Evolutionary conservation across 1,139 yeast genomes (phyloP).

Genomic region (Diutina rugosa): DNA sequence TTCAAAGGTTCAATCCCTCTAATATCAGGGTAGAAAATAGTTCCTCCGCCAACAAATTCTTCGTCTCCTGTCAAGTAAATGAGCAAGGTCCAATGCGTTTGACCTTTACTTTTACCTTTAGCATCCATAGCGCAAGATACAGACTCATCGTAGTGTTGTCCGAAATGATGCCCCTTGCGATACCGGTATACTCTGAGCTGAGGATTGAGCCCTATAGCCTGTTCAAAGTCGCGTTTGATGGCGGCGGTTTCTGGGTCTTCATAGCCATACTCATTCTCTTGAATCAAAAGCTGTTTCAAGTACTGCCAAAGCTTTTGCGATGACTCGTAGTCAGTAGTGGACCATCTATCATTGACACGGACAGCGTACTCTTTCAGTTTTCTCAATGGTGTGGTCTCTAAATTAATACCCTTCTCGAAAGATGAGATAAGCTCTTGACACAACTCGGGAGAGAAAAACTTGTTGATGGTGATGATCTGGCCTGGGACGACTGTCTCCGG

Average conservation of each 20-base stretch:
- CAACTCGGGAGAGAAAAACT: constrained; percentile 27
- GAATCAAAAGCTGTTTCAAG: constrained; percentile 18
- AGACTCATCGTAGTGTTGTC: constrained; percentile 51
- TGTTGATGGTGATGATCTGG: constrained; percentile 35
- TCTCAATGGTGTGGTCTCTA: constrained; percentile 37
- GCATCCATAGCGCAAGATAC: constrained; percentile 20
- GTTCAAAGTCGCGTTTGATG: constrained; percentile 14
- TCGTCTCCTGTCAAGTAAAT: constrained; percentile 47
- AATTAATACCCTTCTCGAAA: constrained; percentile 15
- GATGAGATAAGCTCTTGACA: constrained; percentile 32
- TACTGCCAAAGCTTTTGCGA: constrained; percentile 34
- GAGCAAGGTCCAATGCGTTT: constrained; percentile 48
- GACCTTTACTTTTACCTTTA: constrained; percentile 16
- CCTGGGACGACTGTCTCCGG: constrained; percentile 18
- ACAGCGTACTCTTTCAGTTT: constrained; percentile 46
- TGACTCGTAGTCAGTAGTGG: constrained; percentile 24
- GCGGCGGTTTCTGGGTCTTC: constrained; percentile 16
- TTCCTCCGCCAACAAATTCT: constrained; percentile 51
- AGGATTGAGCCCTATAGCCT: constrained; percentile 42
- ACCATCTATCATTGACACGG: constrained; percentile 41
- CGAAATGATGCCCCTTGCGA: constrained; percentile 46
- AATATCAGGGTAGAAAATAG: constrained; percentile 34
- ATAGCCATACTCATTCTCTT: constrained; percentile 14
- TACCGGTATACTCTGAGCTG: constrained; percentile 47
- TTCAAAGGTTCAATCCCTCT: constrained; percentile 15